Percentiles rank a stretch among this genome's conserved stretches.
Conservation (phyloP, 2,329 filamentous ascomycete genomes). For the Mariannaea sp. region DNA sequence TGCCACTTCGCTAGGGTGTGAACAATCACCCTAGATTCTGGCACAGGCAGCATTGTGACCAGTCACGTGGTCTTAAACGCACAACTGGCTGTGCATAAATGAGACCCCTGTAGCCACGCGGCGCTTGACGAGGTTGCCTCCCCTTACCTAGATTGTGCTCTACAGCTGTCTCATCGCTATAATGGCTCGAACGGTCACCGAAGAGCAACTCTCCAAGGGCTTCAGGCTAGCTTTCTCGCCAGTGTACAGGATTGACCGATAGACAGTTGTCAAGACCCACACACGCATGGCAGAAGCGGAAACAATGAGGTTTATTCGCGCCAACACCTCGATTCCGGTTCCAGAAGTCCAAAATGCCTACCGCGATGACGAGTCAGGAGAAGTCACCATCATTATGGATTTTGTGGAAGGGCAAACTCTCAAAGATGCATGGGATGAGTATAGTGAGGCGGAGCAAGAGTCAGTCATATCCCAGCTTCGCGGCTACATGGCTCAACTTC, state of each 20-base stretch:
- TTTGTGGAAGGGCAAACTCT: constrained; percentile 26
- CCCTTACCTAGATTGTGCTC: too few species aligned
- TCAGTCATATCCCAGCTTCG: constrained; percentile 28
- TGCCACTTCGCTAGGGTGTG: too few species aligned
- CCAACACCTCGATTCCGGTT: constrained; percentile 16
- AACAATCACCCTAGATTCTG: too few species aligned
- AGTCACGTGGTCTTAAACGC: too few species aligned
- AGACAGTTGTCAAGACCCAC: neutral
- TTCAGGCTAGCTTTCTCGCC: neutral
- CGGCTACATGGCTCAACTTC: constrained; percentile 27
- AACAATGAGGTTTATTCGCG: constrained; percentile 7
- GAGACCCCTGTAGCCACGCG: too few species aligned
- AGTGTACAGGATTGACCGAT: neutral
- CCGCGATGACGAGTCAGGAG: constrained; percentile 12
- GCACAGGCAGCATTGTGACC: too few species aligned
- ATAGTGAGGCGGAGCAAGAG: constrained; percentile 19
- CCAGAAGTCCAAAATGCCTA: constrained; percentile 20
- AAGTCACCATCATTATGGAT: constrained; percentile 28
- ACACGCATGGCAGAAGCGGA: constrained; percentile 5
- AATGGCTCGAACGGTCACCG: neutral
- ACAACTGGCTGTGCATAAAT: too few species aligned
- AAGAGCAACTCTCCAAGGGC: neutral
- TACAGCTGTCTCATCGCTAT: too few species aligned
- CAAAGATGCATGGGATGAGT: constrained; percentile 20
- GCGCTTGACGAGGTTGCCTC: too few species aligned